A percentile compares a stretch with the other conserved stretches of the same genome.
Evolutionary conservation across 2,329 filamentous ascomycete species (phyloP).

Genomic region (Arthrobotrys sphaeroides): DNA sequence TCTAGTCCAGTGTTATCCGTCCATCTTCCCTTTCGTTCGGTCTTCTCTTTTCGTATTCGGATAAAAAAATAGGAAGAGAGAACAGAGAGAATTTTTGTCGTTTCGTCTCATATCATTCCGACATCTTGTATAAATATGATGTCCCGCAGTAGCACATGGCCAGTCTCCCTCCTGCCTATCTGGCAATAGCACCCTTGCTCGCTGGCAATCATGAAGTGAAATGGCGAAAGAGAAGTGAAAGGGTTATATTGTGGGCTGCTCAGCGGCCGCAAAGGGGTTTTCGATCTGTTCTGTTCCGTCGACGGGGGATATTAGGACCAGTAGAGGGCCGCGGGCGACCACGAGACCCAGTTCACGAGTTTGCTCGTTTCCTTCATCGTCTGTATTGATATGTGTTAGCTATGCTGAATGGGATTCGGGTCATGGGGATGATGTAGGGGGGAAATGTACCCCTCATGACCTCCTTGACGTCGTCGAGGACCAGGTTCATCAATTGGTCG

Average conservation of each 20-base stretch:
- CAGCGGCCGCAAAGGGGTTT: constrained; percentile 85
- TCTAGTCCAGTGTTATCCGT: too few relatives aligned
- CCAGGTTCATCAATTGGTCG: constrained; percentile 97
- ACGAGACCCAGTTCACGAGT: constrained; percentile 83
- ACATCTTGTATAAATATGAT: constrained; percentile 55
- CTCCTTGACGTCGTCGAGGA: constrained; percentile 93
- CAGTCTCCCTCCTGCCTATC: too few relatives aligned
- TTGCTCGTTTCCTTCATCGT: constrained; percentile 90
- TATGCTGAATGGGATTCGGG: too few relatives aligned
- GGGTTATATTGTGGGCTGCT: constrained; percentile 65
- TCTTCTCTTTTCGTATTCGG: not conserved
- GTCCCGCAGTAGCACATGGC: constrained; percentile 8
- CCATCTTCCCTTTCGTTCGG: too few relatives aligned
- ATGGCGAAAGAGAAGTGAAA: not conserved
- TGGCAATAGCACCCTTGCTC: too few relatives aligned
- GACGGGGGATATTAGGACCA: constrained; percentile 90
- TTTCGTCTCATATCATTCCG: not conserved
- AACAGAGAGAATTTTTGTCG: too few relatives aligned
- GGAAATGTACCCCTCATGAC: constrained; percentile 76
- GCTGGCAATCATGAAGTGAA: too few relatives aligned
- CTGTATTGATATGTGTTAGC: constrained; percentile 69
- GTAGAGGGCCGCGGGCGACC: constrained; percentile 88
- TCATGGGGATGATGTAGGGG: constrained; percentile 19
- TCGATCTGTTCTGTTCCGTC: constrained; percentile 96
- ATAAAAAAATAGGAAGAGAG: too few relatives aligned